Base-by-base conservation (phyloP, 257 asterid genomes). In the Phtheirospermum japonicum region DNA sequence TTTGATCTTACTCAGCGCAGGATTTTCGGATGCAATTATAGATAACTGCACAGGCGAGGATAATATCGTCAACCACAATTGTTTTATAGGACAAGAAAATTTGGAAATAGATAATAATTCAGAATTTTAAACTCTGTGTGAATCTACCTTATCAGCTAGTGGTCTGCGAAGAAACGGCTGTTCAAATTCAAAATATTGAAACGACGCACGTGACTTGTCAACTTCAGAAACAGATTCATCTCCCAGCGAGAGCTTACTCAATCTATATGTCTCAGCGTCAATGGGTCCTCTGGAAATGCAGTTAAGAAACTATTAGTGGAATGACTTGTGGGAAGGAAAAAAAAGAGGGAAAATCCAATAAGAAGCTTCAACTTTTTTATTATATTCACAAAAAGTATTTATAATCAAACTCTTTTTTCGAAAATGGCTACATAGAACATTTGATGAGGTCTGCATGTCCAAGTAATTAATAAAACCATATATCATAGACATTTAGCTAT, bases 151-250 rank as follows among this genome's bases (percentile, higher is more conserved):
- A 64, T 85, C 86, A 54, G 71, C 16, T 17, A 91, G 69, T 57
- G 98, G 88, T 76, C 77, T 74, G 42, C 96, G 96, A 52, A 64
- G 52, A 68, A 73, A 71, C 5, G 95, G 98, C 61, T 42, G 84
- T 20, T 85, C 96, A 13, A 61, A 60, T 71, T 91, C 98, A 67
- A 88, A 13, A 63, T 72, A 86, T 59, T 88, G 88, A 71, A 86
- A 80, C 54, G 67, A 52, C 13, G 79, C 90, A 51, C 69, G 75
- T 11, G 76, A 76, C 62, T 53, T 65, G 50, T 70, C 60, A 68
- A 17, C 69, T 69, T 74, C 85, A 70, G 61, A 72, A 46, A 40
- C 71, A 63, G 81, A 55, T 53, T 71, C 69, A 36, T 68, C 84
- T 56, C 65, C 70, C 67, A 65, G 14, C 7, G 78, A 71, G 56